These are phyloP conservation scores for Cutaneotrichosporon arboriforme DNA, from an alignment of 1,284 basidiomycete genomes.

Conservation along the genomic window DNA sequence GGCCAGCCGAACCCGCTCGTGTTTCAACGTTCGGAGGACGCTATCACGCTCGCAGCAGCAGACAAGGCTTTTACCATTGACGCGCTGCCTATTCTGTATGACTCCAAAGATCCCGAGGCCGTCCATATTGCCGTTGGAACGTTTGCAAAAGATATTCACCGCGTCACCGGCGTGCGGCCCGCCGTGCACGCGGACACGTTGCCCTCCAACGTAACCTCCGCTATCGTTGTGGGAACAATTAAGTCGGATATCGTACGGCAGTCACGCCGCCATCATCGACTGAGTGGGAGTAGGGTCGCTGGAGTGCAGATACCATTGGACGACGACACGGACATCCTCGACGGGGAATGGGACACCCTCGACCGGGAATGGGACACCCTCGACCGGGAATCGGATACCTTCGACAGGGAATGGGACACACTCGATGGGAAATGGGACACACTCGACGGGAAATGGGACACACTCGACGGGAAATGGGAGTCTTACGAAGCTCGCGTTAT, in stretches of 20 bases:
- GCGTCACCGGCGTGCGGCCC: constrained; percentile 56
- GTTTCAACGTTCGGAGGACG: not conserved
- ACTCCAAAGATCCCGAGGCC: constrained; percentile 12
- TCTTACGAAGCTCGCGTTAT: constrained; percentile 56
- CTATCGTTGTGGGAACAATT: constrained; percentile 61
- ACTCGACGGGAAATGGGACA: not conserved
- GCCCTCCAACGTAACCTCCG: constrained; percentile 37
- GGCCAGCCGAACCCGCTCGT: constrained; percentile 5
- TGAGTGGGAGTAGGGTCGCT: not conserved
- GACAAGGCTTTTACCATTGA: not conserved
- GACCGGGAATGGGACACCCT: too few relatives aligned
- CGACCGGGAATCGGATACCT: too few relatives aligned
- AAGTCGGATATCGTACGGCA: constrained; percentile 56
- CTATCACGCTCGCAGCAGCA: constrained; percentile 7
- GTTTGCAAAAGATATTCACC: constrained; percentile 59
- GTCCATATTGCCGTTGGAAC: constrained; percentile 59
- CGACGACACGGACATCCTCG: not conserved
- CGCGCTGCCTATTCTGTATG: constrained; percentile 12
- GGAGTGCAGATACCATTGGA: not conserved
- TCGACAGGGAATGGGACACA: too few relatives aligned
- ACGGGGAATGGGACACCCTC: constrained; percentile 54
- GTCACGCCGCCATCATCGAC: not conserved
- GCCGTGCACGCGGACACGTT: constrained; percentile 20
- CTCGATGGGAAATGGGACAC: too few relatives aligned
- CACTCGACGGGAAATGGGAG: constrained; percentile 62